phyloP scores from a whole-genome alignment of 129 eudicot genomes.

The Erigeron canadensis region DNA sequence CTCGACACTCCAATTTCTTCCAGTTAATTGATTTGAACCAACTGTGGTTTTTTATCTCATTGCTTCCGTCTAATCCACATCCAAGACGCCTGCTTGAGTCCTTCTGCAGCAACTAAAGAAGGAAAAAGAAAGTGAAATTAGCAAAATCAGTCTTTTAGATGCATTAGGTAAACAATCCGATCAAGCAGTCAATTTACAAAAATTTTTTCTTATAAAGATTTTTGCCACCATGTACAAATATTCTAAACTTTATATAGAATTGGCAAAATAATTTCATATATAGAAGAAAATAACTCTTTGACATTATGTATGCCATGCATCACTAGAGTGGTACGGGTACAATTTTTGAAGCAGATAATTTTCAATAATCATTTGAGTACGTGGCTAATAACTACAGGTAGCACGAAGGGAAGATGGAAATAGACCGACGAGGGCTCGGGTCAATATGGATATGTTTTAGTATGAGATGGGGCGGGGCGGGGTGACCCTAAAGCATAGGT shows the following conservation, averaged over 20 bases:
- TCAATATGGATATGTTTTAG: not conserved
- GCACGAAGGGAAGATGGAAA: not conserved
- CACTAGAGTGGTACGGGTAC: not conserved
- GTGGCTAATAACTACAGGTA: not conserved
- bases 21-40: conserved; percentile 68
- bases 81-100: conserved; percentile 64
- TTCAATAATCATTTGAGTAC: not conserved
- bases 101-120: conserved; percentile 53
- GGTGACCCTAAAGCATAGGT: too few species aligned
- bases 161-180: too few species aligned
- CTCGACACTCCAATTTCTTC: conserved; percentile 60
- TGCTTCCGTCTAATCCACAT: conserved; percentile 45
- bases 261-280: not conserved
- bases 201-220: not conserved
- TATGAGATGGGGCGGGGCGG: too few species aligned
- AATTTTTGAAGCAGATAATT: not conserved
- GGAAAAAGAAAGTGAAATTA: not conserved
- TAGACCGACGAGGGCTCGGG: not conserved
- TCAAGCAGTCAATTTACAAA: too few species aligned
- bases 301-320: not conserved
- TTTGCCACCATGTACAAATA: not conserved
- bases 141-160: not conserved
- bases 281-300: not conserved
- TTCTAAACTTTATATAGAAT: not conserved
- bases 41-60: conserved; percentile 55